Evolutionary conservation across 2,329 filamentous ascomycete genomes (phyloP), one percentile per base, ranked within the genome.

Genomic region (Epichloe glyceriae): DNA sequence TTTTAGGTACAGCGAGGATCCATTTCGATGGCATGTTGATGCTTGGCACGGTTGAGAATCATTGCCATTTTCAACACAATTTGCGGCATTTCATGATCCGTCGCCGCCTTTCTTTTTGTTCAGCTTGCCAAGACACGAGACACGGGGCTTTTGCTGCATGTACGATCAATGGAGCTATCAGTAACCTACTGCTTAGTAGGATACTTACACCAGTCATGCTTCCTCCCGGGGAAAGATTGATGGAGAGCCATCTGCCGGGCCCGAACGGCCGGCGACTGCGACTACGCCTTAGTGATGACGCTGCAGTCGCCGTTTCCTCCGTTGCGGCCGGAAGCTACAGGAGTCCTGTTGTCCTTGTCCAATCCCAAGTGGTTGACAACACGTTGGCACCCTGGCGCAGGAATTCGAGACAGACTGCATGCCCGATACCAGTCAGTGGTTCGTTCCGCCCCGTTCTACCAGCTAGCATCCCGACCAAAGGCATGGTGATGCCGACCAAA

Each of bases 371-470:
- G 86, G 70, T 93, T 95, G 54, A 94, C 79, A 30, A 85, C 34
- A 94, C 86, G 63, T 79, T 77, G 58, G 85, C 86, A 57, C 88
- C 88, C 59, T 94, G 86, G 4, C 76, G 73, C 49, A 91, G 71
- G 64, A 87, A 94, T 60, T 83, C 83, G 47, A 95, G 76, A 41
- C 85, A 82, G 55, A 95, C 94, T 58, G 88, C 89, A 56, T 86
- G 79, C 49, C 89, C 89, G 60, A 95, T 95, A 50, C 88, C 88
- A 10, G 1, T 26, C 8, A 26, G 88, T 94, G 3, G 85, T 84
- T 52, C 86, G 85, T 84, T 52, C 86, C 88, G 56, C 89, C 88
- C 87, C 12, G 83, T 84, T 68, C 94, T 94, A 65, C 79, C 80
- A 50, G 70, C 63, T 52, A 94, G 80, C 58, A 93, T 75, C 57